These are phyloP conservation scores for Lepidium campestre DNA, from an alignment of 441 rosid genomes.

Conservation along the genomic window DNA sequence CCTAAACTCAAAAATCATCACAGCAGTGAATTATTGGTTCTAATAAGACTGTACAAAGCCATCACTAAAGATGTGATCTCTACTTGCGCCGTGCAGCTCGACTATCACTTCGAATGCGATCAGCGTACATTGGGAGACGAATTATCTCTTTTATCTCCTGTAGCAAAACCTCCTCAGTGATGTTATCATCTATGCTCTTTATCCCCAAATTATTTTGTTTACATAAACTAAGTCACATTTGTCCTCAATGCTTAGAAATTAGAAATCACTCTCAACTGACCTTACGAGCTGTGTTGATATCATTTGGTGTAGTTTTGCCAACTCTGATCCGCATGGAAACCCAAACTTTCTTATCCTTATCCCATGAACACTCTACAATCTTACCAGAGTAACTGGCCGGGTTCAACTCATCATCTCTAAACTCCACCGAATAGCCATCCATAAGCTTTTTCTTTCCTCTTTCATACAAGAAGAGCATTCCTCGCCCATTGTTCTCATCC, in stretches of 20 bases:
- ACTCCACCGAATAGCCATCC: conserved; percentile 65
- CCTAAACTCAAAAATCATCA: no score
- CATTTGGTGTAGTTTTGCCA: conserved; percentile 87
- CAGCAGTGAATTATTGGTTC: no score
- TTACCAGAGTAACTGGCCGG: conserved; percentile 59
- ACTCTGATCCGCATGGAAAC: conserved; percentile 68
- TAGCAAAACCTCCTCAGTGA: conserved; percentile 82
- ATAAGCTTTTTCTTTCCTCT: conserved; percentile 75
- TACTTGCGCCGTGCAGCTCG: conserved; percentile 18
- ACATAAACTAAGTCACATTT: background rate
- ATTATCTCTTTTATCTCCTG: conserved; percentile 75
- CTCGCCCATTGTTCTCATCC: conserved; percentile 38
- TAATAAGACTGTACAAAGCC: background rate
- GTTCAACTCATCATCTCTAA: conserved; percentile 68
- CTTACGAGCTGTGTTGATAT: conserved; percentile 81
- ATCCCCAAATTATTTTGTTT: conserved; percentile 61
- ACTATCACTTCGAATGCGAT: conserved; percentile 67
- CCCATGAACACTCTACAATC: conserved; percentile 90
- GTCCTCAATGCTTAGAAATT: background rate
- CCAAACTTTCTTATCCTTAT: conserved; percentile 60
- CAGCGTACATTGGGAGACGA: conserved; percentile 92
- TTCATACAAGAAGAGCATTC: conserved; percentile 50
- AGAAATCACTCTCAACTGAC: conserved; percentile 25
- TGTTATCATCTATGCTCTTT: conserved; percentile 85
- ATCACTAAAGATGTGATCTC: background rate